phyloP scores from a whole-genome alignment of 441 rosid species.

The Erodium chrysanthum region DNA sequence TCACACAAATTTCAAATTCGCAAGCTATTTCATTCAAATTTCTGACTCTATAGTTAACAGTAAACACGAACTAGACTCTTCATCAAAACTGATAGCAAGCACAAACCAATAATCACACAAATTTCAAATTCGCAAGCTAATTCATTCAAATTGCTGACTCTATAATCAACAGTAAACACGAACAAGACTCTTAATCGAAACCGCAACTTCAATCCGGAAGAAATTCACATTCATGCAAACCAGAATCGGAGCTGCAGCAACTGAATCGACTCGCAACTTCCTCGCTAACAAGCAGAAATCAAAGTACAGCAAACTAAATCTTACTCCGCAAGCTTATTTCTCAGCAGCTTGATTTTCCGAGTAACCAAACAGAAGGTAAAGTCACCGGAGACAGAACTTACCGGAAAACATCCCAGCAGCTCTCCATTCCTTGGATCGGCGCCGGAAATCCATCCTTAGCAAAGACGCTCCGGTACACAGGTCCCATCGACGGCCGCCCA shows the following conservation, averaged over 20 bases:
- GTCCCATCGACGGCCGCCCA: constrained; percentile 64
- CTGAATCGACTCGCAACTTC: neutral
- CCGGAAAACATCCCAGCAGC: constrained; percentile 94
- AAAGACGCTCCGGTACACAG: constrained; percentile 64
- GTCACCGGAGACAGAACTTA: constrained; percentile 18
- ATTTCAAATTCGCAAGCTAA: neutral
- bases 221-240: neutral
- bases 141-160: neutral
- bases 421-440: constrained; percentile 53
- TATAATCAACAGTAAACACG: neutral
- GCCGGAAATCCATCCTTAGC: constrained; percentile 70
- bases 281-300: neutral
- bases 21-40: neutral
- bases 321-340: neutral
- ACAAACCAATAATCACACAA: constrained; percentile 5
- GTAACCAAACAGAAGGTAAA: constrained; percentile 16
- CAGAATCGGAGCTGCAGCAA: neutral
- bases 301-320: neutral
- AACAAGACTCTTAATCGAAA: neutral
- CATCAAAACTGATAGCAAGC: neutral
- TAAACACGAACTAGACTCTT: neutral
- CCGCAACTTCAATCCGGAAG: neutral
- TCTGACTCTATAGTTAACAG: neutral
- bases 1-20: neutral
- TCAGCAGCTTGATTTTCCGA: constrained; percentile 3